These are phyloP conservation scores for Alternaria viburni DNA, from an alignment of 2,329 filamentous ascomycete genomes.

Conservation along the genomic window DNA sequence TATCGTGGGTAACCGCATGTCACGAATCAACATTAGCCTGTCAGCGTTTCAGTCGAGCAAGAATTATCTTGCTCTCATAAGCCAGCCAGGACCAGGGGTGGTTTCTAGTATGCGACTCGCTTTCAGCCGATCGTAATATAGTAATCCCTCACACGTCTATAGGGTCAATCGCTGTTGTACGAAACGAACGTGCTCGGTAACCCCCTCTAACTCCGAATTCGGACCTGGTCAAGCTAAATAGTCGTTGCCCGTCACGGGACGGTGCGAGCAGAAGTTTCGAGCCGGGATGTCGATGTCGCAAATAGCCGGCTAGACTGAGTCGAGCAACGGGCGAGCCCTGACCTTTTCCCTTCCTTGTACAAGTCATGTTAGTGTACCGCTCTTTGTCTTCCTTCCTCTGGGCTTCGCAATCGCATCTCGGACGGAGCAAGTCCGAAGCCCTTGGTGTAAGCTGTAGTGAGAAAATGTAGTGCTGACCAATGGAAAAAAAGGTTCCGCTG, in stretches of 20 bases:
- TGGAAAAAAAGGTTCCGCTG: neutral
- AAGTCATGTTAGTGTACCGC: constrained; percentile 1
- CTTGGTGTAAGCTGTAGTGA: neutral
- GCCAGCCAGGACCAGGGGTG: neutral
- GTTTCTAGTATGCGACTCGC: neutral
- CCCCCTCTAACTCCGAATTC: neutral
- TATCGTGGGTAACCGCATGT: neutral
- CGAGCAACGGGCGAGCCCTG: neutral
- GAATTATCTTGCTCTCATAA: neutral
- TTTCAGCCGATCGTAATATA: constrained; percentile 2
- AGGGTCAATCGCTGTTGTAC: neutral
- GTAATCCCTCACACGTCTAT: neutral
- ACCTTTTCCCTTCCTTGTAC: constrained; percentile 5
- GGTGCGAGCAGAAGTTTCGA: constrained; percentile 9
- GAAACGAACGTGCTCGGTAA: neutral
- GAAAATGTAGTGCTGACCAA: neutral
- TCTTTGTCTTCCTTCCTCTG: neutral
- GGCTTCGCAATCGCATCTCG: constrained; percentile 1
- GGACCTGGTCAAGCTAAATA: neutral
- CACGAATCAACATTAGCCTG: neutral
- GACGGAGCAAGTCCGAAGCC: neutral
- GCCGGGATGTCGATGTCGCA: constrained; percentile 2
- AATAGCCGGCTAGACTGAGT: neutral
- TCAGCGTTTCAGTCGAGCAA: neutral
- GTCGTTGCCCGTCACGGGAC: constrained; percentile 7